Conservation (phyloP, 2,329 filamentous ascomycete species). For the Scolecobasidium constrictum region DNA sequence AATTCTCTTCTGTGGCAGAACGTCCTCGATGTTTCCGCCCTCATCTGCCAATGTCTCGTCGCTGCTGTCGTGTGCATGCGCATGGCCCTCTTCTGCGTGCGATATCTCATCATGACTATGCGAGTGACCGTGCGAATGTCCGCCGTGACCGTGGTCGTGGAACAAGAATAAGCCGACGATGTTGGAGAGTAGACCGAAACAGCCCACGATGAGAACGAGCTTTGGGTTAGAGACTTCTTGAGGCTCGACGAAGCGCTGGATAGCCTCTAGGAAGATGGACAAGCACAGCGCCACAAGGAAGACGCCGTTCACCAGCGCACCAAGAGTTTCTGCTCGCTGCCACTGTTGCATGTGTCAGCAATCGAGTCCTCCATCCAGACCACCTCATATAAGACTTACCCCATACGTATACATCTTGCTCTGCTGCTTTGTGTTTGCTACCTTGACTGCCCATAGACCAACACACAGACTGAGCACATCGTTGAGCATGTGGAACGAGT, state of each 20-base stretch:
- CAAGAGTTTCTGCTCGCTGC: conserved; percentile 93
- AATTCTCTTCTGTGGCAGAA: conserved; percentile 52
- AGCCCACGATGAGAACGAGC: conserved; percentile 83
- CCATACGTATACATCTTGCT: conserved; percentile 95
- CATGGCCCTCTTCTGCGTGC: conserved; percentile 43
- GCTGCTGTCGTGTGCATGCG: conserved; percentile 43
- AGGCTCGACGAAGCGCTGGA: conserved; percentile 84
- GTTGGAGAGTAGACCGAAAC: conserved; percentile 76
- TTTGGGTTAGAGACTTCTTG: conserved; percentile 77
- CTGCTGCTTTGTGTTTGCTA: conserved; percentile 65
- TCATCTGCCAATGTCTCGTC: conserved; percentile 42
- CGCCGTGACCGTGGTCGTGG: conserved; percentile 73
- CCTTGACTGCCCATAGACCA: conserved; percentile 88
- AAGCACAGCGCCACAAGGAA: conserved; percentile 94
- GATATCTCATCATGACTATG: conserved; percentile 24
- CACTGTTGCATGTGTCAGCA: conserved; percentile 45
- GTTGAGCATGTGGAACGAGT: conserved; percentile 99
- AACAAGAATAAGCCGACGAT: conserved; percentile 81
- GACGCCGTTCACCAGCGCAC: conserved; percentile 92
- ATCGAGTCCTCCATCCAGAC: background rate
- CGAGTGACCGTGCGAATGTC: conserved; percentile 39
- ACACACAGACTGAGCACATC: conserved; percentile 92
- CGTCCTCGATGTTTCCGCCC: conserved; percentile 47
- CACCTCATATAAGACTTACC: conserved; percentile 39
- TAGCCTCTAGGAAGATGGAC: conserved; percentile 90